Evolutionary conservation across 2,329 filamentous ascomycete genomes (phyloP), one percentile per base, ranked within the genome.

Genomic region (Penicillium olsonii): DNA sequence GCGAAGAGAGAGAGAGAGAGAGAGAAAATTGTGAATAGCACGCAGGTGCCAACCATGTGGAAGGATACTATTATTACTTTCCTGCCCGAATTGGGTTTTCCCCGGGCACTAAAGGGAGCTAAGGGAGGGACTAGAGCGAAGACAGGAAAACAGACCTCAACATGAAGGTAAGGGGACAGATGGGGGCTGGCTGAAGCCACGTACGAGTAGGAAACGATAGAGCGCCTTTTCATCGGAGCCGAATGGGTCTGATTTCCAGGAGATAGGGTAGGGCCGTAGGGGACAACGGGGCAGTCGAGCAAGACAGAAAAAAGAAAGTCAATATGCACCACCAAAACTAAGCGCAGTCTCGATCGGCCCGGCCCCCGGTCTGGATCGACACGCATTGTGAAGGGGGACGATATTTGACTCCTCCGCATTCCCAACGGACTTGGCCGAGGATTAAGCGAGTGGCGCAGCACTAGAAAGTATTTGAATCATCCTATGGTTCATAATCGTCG

Each of bases 21-120:
- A 39, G 37, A 37, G 39, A 39, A 45, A 19, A n/a, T 19, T 15
- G 40, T 34, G 35, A 62, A 62, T 59, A 56, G 57, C 51, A 56
- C 60, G 58, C 60, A 65, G 59, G 49, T 67, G 63, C 63, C 64
- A 67, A 66, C 64, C 64, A 67, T 66, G 63, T 66, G 64, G 63
- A 38, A 54, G 51, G 45, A 22, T 45, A 26, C 45, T 57, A 48
- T 55, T 55, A 57, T 57, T 59, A 51, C 20, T 20, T 12, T 42
- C 14, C 9, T 17, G n/a, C 15, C 17, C 12, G 15, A 38, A 41
- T 53, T 51, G 45, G 31, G 24, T 20, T 20, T 10, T 18, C 15
- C 37, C 18, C 17, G 37, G 24, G n/a, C 37, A 35, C 42, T 50
- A 50, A 22, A 17, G 39, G 27, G 29, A 34, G 34, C 37, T 49